phyloP scores from a whole-genome alignment of 2,329 filamentous ascomycete species.

The Scedosporium dehoogii region DNA sequence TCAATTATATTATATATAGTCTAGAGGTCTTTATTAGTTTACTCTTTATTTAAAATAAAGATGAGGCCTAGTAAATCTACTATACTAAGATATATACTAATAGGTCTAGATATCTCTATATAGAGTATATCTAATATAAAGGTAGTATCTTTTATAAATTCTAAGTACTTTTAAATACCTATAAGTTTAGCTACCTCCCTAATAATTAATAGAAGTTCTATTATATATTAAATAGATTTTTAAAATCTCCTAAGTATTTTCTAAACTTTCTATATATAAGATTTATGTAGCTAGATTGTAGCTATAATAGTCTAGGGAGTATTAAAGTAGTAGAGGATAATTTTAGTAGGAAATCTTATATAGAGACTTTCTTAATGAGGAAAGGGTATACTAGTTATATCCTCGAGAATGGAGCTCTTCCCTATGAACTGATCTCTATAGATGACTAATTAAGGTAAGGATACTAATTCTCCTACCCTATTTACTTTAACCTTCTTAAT shows the following conservation, averaged over 20 bases:
- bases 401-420: conserved; percentile 16
- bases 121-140: conserved; percentile 16
- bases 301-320: conserved; percentile 8
- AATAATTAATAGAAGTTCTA: conserved; percentile 15
- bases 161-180: conserved; percentile 8
- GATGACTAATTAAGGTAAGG: conserved; percentile 14
- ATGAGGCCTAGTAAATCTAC: conserved; percentile 37
- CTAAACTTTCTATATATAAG: conserved; percentile 3
- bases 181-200: conserved; percentile 13
- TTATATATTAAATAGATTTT: conserved; percentile 11
- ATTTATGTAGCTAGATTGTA: conserved; percentile 11
- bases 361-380: conserved; percentile 14
- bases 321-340: conserved; percentile 11
- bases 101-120: conserved; percentile 14
- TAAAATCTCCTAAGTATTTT: conserved; percentile 8
- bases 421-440: conserved; percentile 15
- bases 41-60: conserved; percentile 21
- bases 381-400: conserved; percentile 15
- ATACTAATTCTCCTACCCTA: conserved; percentile 10
- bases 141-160: conserved; percentile 3
- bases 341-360: conserved; percentile 15
- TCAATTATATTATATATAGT: conserved; percentile 25
- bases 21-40: conserved; percentile 21
- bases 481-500: conserved; percentile 10
- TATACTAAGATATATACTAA: conserved; percentile 27